phyloP scores from a whole-genome alignment of 1,284 basidiomycete genomes.

The Gymnopus androsaceus region DNA sequence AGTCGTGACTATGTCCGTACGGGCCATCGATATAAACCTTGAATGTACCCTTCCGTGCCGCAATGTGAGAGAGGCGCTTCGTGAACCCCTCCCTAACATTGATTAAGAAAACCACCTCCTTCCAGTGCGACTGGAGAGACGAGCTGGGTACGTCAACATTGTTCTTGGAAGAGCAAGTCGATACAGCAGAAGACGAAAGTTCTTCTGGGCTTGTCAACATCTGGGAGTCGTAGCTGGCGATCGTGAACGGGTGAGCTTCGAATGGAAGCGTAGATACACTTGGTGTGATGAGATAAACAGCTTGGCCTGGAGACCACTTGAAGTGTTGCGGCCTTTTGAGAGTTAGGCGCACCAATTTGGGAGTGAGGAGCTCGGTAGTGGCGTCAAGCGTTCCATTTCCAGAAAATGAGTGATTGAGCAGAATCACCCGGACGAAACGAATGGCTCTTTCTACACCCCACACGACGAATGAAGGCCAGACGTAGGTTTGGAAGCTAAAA shows the following conservation, averaged over 20 bases:
- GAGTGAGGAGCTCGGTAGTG: constrained; percentile 46
- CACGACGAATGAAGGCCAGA: constrained; percentile 61
- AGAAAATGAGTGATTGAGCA: constrained; percentile 52
- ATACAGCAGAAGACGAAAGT: background rate
- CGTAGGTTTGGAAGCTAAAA: constrained; percentile 27
- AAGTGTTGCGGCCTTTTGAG: constrained; percentile 43
- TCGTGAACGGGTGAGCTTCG: constrained; percentile 61
- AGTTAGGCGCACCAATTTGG: constrained; percentile 53
- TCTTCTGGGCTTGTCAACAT: constrained; percentile 4
- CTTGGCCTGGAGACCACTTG: constrained; percentile 62
- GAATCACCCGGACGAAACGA: constrained; percentile 49
- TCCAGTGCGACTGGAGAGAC: constrained; percentile 24
- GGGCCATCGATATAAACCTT: constrained; percentile 55
- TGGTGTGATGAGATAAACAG: constrained; percentile 54
- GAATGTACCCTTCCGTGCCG: constrained; percentile 32
- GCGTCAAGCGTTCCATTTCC: constrained; percentile 40
- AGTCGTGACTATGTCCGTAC: constrained; percentile 49
- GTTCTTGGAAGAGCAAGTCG: background rate
- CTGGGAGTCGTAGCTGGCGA: constrained; percentile 36
- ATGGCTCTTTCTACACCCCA: constrained; percentile 67
- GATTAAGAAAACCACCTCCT: constrained; percentile 52
- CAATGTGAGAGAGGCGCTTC: constrained; percentile 38
- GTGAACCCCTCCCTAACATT: constrained; percentile 51
- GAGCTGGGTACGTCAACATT: background rate
- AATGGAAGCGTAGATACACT: constrained; percentile 41